A percentile compares a stretch with the other conserved stretches of the same genome.
Evolutionary conservation across 1,284 basidiomycete genomes (phyloP).

Genomic region (Papiliotrema laurentii): DNA sequence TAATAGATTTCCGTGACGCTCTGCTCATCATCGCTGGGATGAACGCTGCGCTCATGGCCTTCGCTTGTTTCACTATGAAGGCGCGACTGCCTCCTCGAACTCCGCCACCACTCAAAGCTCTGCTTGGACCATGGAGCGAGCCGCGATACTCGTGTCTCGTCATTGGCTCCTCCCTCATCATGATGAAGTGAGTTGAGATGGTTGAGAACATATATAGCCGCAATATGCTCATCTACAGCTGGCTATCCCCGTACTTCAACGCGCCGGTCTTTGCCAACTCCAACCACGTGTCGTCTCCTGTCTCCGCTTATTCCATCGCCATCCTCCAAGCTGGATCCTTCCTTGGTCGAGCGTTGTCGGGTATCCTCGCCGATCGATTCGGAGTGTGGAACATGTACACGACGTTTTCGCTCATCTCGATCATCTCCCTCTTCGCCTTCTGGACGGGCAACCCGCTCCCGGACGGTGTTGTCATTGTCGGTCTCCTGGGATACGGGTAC

Average conservation of each 20-base stretch:
- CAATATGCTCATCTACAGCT: constrained; percentile 13
- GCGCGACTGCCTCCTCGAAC: constrained; percentile 35
- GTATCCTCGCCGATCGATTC: constrained; percentile 33
- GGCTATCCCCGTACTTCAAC: constrained; percentile 36
- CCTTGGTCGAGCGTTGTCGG: constrained; percentile 32
- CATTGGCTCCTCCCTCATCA: constrained; percentile 22
- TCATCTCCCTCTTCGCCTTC: constrained; percentile 34
- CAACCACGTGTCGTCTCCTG: constrained; percentile 18
- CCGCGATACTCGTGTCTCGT: constrained; percentile 27
- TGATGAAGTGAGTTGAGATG: constrained; percentile 30
- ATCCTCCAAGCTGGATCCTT: constrained; percentile 39
- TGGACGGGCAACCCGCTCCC: constrained; percentile 34
- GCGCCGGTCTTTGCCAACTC: constrained; percentile 25
- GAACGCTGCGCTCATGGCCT: constrained; percentile 38
- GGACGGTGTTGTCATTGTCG: constrained; percentile 31
- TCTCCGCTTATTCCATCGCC: constrained; percentile 35
- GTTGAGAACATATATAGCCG: not conserved
- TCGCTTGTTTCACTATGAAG: constrained; percentile 38
- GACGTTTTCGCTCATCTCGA: constrained; percentile 16
- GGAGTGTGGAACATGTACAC: constrained; percentile 41
- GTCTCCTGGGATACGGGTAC: constrained; percentile 35
- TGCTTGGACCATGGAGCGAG: constrained; percentile 34
- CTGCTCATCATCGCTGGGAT: constrained; percentile 41
- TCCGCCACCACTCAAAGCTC: constrained; percentile 31
- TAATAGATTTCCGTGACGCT: constrained; percentile 39